phyloP scores from a whole-genome alignment of 208 protist genomes.

The Leishmania braziliensis region DNA sequence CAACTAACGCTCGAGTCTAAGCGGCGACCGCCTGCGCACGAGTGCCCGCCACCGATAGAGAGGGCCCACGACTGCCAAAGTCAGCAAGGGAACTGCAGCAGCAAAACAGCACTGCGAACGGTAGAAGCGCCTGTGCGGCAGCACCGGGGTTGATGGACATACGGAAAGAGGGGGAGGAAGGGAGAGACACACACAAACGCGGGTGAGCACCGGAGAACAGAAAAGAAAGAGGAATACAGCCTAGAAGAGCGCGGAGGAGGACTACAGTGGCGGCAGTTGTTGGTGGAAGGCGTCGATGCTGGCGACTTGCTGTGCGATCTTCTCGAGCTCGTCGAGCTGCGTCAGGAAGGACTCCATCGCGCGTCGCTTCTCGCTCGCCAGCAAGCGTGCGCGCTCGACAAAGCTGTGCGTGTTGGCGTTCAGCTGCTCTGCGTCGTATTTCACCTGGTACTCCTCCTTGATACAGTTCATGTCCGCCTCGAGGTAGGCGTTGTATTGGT shows the following conservation, averaged over 20 bases:
- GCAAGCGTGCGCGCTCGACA: slow-evolving; percentile 27
- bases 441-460: slow-evolving; percentile 64
- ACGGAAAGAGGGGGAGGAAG: not conserved
- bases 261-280: not conserved
- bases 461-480: slow-evolving; percentile 59
- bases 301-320: slow-evolving; percentile 28
- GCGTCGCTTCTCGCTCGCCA: slow-evolving; percentile 34
- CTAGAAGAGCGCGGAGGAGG: not conserved
- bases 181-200: not conserved
- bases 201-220: not conserved
- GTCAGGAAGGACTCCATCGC: slow-evolving; percentile 45
- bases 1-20: not conserved
- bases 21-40: not conserved
- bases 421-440: slow-evolving; percentile 58
- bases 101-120: not conserved
- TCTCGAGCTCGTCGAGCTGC: slow-evolving; percentile 39
- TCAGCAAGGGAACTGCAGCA: not conserved
- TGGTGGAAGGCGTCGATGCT: slow-evolving; percentile 19
- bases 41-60: not conserved
- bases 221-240: not conserved
- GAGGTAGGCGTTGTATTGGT: slow-evolving; percentile 48
- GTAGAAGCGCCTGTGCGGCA: not conserved
- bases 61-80: too few species aligned
- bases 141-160: not conserved
- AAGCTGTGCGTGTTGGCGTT: slow-evolving; percentile 39